phyloP scores from a whole-genome alignment of 306 rosid species.

The Inga leiocalycina region DNA sequence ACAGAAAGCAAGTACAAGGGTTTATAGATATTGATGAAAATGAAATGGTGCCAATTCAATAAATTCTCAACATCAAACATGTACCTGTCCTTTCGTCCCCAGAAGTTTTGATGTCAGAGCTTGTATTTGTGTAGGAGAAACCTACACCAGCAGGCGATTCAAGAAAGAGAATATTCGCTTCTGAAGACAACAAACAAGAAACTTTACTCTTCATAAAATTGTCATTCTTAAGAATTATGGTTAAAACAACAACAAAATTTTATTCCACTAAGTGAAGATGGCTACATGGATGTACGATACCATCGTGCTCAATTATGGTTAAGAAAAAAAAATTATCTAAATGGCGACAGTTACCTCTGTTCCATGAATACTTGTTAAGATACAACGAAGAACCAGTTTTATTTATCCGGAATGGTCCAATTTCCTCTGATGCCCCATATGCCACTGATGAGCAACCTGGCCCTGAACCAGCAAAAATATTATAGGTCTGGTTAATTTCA shows the following conservation, averaged over 20 bases:
- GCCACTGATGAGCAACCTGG: conserved; percentile 82
- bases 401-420: conserved; percentile 68
- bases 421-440: conserved; percentile 79
- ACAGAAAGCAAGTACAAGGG: background rate
- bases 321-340: background rate
- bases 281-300: no score
- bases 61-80: background rate
- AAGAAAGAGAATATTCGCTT: conserved; percentile 65
- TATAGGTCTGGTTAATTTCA: background rate
- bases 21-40: background rate
- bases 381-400: conserved; percentile 56
- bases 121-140: conserved; percentile 69
- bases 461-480: conserved; percentile 42
- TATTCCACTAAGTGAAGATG: no score
- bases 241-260: no score
- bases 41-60: background rate
- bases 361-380: conserved; percentile 64
- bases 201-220: background rate
- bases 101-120: conserved; percentile 53
- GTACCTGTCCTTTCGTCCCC: conserved; percentile 67
- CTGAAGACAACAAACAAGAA: conserved; percentile 37
- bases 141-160: conserved; percentile 83
- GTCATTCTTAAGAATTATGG: background rate
- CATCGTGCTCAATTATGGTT: background rate
- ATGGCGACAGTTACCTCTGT: conserved; percentile 43